Evolutionary conservation across 331 rosid species (phyloP), one percentile per base, ranked within the genome.

Genomic region (Dryas integrifolia): DNA sequence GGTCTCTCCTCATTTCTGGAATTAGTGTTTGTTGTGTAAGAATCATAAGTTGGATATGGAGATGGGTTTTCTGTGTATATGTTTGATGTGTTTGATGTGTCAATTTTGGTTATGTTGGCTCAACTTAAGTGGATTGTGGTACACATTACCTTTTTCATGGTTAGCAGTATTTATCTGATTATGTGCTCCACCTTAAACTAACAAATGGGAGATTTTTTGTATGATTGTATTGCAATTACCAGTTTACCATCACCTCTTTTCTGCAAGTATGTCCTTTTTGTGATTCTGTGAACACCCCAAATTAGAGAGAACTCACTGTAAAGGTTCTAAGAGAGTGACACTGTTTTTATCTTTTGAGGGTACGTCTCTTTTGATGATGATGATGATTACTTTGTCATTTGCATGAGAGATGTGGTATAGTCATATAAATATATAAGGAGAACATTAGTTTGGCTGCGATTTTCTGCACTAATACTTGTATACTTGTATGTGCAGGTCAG

Each of bases 401-500:
- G 35, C 3, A 30, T 30, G 35, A 30, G 35, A 30, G 56, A 51
- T 51, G 56, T 51, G 18, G 55, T 13, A 13, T 51, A 15, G 3
- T 14, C 21, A 13, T 16, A 51, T 4, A 51, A 50, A 50, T 51
- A 51, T 14, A 50, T 30, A 4, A 15, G n/a, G 15, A 58, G 53
- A 57, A 44, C 6, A 30, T 49, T n/a, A n/a, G 4, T 58, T 56
- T 44, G 14, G 67, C 67, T 71, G 26, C 0, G 30, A n/a, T 50
- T 44, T 70, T 44, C 43, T 70, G 55, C 9, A 24, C 50, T 45
- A n/a, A n/a, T n/a, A 5, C 18, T 47, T 65, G 61, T n/a, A 5
- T 39, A 15, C 38, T 60, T 70, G 75, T 39, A 39, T 43, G 70
- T 85, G 79, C 75, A 95, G 99, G 96, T 86, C 57, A 95, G 84